phyloP scores from a whole-genome alignment of 2,329 filamentous ascomycete genomes.

The Aspergillus aculeatinus region DNA sequence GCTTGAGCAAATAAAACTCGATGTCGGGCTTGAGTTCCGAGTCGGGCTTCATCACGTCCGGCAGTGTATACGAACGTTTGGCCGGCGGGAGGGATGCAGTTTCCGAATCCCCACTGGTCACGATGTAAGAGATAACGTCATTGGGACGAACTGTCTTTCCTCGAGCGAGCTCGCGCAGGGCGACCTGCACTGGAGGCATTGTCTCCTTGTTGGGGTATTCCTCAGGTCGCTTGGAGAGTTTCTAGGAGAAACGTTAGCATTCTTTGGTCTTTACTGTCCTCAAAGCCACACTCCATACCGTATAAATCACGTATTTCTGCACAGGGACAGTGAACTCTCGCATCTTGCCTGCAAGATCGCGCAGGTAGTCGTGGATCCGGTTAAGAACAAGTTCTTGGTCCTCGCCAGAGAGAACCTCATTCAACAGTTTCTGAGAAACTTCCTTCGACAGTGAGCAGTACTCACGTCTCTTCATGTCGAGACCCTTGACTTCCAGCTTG shows the following conservation, averaged over 20 bases:
- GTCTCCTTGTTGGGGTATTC: slow-evolving; percentile 92
- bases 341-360: slow-evolving; percentile 83
- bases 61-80: slow-evolving; percentile 83
- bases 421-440: slow-evolving; percentile 83
- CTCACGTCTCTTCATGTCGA: slow-evolving; percentile 96
- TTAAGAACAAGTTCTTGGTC: slow-evolving; percentile 84
- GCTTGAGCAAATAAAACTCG: slow-evolving; percentile 98
- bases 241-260: slow-evolving; percentile 44
- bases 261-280: not conserved
- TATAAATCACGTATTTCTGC: slow-evolving; percentile 95
- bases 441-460: slow-evolving; percentile 96
- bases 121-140: slow-evolving; percentile 94
- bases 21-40: slow-evolving; percentile 79
- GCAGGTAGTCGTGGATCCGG: slow-evolving; percentile 89
- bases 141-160: slow-evolving; percentile 88
- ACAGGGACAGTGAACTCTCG: slow-evolving; percentile 71
- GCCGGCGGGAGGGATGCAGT: slow-evolving; percentile 64
- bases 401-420: slow-evolving; percentile 91
- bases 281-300: slow-evolving; percentile 45
- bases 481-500: slow-evolving; percentile 95
- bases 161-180: slow-evolving; percentile 78
- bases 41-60: slow-evolving; percentile 77
- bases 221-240: slow-evolving; percentile 88
- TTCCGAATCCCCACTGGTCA: slow-evolving; percentile 67
- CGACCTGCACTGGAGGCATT: slow-evolving; percentile 97